These are phyloP conservation scores for Bidens hawaiensis DNA, from an alignment of 140 eudicot species.

Conservation along the genomic window DNA sequence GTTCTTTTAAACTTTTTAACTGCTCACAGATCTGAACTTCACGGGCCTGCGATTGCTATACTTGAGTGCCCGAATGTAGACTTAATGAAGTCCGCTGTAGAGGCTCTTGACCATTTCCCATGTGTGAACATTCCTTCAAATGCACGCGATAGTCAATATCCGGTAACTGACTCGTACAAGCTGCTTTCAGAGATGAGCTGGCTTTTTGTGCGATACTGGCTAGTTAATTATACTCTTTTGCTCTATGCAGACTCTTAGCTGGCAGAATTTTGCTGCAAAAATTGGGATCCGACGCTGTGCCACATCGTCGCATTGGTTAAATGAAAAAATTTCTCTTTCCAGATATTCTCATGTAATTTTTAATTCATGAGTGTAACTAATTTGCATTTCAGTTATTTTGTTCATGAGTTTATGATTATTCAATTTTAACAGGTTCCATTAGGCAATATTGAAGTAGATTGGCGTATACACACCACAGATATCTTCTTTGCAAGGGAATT, in stretches of 20 bases:
- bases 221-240: conserved; percentile 7
- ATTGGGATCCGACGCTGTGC: conserved; percentile 88
- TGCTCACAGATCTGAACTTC: conserved; percentile 53
- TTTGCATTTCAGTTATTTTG: not conserved
- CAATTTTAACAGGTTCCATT: conserved; percentile 68
- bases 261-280: conserved; percentile 91
- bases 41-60: conserved; percentile 77
- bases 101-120: conserved; percentile 78
- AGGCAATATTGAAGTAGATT: conserved; percentile 89
- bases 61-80: conserved; percentile 77
- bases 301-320: conserved; percentile 88
- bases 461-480: conserved; percentile 90
- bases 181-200: conserved; percentile 27
- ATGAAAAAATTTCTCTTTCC: conserved; percentile 83
- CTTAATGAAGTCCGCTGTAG: conserved; percentile 51
- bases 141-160: conserved; percentile 88
- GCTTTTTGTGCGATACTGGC: conserved; percentile 14
- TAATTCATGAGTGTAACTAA: not conserved
- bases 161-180: conserved; percentile 42
- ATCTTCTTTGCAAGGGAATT: conserved; percentile 90
- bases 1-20: conserved; percentile 1
- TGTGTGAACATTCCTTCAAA: conserved; percentile 78
- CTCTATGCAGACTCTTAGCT: conserved; percentile 69
- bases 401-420: conserved; percentile 13
- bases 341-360: conserved; percentile 88